A percentile compares a stretch with the other conserved stretches of the same genome.
phyloP scores from a whole-genome alignment of 768 basidiomycete genomes.

The Naganishia vishniacii region DNA sequence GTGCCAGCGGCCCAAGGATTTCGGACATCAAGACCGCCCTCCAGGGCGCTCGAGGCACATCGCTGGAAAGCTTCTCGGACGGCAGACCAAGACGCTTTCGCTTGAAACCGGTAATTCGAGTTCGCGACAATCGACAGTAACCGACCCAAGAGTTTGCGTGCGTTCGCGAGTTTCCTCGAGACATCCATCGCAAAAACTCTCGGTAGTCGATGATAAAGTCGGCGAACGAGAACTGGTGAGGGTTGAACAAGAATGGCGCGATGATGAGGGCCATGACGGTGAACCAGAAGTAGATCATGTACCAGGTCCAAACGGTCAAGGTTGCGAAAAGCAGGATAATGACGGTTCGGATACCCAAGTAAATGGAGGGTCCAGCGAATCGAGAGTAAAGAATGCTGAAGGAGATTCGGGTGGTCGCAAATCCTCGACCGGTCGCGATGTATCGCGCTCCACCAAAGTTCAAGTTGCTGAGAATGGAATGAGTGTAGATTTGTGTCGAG shows the following conservation, averaged over 20 bases:
- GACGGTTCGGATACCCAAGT: constrained; percentile 88
- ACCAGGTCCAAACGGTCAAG: constrained; percentile 81
- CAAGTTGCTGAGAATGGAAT: constrained; percentile 93
- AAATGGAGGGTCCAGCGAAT: constrained; percentile 97
- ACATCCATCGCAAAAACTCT: constrained; percentile 99
- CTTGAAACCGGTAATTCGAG: constrained; percentile 99
- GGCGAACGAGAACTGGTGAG: constrained; percentile 96
- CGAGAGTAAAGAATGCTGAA: constrained; percentile 96
- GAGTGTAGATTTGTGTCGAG: constrained; percentile 94
- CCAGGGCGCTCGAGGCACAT: constrained; percentile 90
- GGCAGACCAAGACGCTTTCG: constrained; percentile 94
- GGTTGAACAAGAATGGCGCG: constrained; percentile 97
- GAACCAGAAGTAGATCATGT: constrained; percentile 95
- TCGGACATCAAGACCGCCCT: constrained; percentile 82
- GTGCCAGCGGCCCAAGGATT: constrained; percentile 73
- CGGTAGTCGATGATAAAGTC: constrained; percentile 97
- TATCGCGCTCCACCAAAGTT: constrained; percentile 97
- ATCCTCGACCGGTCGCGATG: constrained; percentile 97
- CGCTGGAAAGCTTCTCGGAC: constrained; percentile 91
- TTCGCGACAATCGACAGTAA: constrained; percentile 94
- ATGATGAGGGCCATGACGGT: constrained; percentile 86
- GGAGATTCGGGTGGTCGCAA: constrained; percentile 88
- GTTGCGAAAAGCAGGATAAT: constrained; percentile 92
- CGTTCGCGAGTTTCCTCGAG: constrained; percentile 90
- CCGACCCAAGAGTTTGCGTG: constrained; percentile 99